phyloP scores from a whole-genome alignment of 1,284 basidiomycete genomes.

The Xerocomus minutiporus region DNA sequence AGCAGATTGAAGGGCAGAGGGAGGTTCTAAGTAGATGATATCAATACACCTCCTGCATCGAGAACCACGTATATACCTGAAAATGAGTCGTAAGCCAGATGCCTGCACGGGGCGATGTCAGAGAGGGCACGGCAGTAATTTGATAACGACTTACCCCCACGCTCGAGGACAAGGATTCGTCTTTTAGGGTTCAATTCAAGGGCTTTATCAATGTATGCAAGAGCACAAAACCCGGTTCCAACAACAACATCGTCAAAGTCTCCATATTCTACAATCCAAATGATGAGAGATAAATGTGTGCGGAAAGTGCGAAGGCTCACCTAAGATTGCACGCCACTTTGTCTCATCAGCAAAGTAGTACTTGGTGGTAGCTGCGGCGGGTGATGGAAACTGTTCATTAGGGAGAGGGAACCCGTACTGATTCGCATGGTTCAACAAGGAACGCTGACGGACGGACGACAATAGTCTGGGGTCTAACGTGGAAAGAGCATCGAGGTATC shows the following conservation, averaged over 20 bases:
- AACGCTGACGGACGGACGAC: background rate
- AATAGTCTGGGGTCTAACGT: background rate
- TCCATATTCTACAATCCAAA: slow-evolving; percentile 1
- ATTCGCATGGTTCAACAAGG: background rate
- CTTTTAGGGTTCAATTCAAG: slow-evolving; percentile 18
- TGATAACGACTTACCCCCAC: background rate
- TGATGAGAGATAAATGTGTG: background rate
- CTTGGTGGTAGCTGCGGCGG: slow-evolving; percentile 1
- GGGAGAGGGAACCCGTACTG: slow-evolving; percentile 6
- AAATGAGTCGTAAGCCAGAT: slow-evolving; percentile 11
- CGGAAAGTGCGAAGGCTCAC: background rate
- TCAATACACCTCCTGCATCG: background rate
- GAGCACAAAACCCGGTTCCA: slow-evolving; percentile 15
- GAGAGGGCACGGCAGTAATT: background rate
- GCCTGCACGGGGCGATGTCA: background rate
- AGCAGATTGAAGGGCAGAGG: slow-evolving; percentile 8
- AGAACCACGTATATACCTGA: background rate
- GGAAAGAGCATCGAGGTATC: background rate
- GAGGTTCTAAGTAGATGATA: slow-evolving; percentile 1
- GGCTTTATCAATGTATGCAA: slow-evolving; percentile 24
- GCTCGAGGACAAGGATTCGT: slow-evolving; percentile 18
- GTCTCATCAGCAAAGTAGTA: slow-evolving; percentile 7
- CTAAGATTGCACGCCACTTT: slow-evolving; percentile 4
- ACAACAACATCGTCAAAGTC: slow-evolving; percentile 11
- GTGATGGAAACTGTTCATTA: background rate